Evolutionary conservation across 2,329 filamentous ascomycete genomes (phyloP).

Genomic region (Aspergillus pseudoviridinutans): DNA sequence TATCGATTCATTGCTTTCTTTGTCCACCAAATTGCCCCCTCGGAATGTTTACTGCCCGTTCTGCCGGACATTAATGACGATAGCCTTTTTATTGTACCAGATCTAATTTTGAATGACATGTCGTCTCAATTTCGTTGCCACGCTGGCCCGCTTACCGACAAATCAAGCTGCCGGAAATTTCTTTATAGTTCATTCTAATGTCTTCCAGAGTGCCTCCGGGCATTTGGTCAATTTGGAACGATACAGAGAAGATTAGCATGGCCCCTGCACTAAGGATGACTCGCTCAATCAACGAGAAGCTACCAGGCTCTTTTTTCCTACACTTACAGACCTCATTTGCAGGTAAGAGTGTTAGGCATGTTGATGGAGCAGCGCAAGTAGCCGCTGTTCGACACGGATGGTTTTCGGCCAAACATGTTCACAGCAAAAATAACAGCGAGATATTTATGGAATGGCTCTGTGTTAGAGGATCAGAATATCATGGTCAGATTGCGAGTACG

Average conservation of each 20-base stretch:
- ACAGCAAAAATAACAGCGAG: background rate
- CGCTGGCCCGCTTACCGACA: too few relatives aligned
- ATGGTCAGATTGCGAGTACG: background rate
- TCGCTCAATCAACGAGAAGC: constrained; percentile 79
- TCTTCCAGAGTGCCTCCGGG: constrained; percentile 35
- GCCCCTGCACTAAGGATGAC: constrained; percentile 91
- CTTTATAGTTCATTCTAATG: constrained; percentile 21
- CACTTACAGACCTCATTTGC: constrained; percentile 11
- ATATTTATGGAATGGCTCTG: background rate
- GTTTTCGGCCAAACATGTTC: background rate
- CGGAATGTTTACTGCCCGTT: too few relatives aligned
- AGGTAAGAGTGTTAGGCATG: constrained; percentile 1
- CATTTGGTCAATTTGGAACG: constrained; percentile 65
- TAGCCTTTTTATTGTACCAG: too few relatives aligned
- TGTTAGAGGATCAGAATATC: background rate
- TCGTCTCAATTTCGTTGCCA: too few relatives aligned
- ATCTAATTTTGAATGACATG: too few relatives aligned
- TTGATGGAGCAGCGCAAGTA: too few relatives aligned
- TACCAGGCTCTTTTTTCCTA: constrained; percentile 62
- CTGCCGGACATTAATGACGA: too few relatives aligned
- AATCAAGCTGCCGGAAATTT: too few relatives aligned
- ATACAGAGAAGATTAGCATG: constrained; percentile 80
- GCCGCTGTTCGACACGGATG: background rate
- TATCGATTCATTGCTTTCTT: background rate
- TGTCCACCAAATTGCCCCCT: background rate